Conservation (phyloP, 495 filamentous ascomycete species). For the Corynascus novoguineensis region DNA sequence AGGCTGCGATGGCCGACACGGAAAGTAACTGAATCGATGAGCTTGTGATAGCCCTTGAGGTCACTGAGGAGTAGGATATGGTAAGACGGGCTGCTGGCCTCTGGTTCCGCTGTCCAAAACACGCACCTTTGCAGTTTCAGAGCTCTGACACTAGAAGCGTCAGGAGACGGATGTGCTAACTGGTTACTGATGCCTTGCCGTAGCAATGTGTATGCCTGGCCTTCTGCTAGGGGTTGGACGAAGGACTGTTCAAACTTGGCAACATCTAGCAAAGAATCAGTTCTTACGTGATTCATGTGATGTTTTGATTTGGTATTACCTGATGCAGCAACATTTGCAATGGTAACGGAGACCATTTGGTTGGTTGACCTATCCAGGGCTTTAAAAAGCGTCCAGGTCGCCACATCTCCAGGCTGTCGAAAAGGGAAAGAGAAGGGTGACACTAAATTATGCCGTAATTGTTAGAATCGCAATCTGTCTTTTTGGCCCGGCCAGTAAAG, state of each 20-base stretch:
- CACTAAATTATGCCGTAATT: too few relatives aligned
- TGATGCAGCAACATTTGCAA: background rate
- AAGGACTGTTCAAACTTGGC: slow-evolving; percentile 3
- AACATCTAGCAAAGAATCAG: background rate
- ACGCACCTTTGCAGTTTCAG: slow-evolving; percentile 11
- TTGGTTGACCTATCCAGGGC: slow-evolving; percentile 9
- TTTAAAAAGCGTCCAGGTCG: slow-evolving; percentile 10
- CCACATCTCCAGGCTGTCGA: background rate
- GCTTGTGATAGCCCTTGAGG: background rate
- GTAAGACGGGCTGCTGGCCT: background rate
- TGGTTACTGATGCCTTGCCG: slow-evolving; percentile 10
- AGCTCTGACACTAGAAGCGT: background rate
- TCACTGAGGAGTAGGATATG: background rate
- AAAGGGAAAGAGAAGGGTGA: slow-evolving; percentile 9
- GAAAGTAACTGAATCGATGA: slow-evolving; percentile 2
- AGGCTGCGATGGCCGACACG: background rate
- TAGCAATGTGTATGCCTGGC: background rate
- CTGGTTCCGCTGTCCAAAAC: background rate
- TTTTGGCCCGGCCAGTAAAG: too few relatives aligned
- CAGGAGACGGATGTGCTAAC: slow-evolving; percentile 7
- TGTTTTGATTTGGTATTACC: background rate
- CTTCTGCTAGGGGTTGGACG: slow-evolving; percentile 1
- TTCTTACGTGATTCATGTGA: background rate
- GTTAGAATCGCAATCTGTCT: too few relatives aligned
- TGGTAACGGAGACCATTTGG: background rate